Evolutionary conservation across 371 early-diverging fungal genomes (phyloP).

Genomic region (Lichtheimia ramosa): DNA sequence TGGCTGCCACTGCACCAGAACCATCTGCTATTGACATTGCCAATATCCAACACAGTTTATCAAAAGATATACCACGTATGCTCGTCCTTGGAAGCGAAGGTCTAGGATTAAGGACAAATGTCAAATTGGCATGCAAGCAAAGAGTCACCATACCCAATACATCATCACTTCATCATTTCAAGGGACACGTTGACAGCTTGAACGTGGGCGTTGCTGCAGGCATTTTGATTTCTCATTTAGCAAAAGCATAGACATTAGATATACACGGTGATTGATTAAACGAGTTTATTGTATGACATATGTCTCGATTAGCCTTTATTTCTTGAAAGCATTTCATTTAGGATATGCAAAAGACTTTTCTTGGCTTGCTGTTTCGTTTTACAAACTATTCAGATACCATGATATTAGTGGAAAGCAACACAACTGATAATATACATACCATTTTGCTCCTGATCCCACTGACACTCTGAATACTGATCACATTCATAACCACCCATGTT

Average conservation of each 20-base stretch:
- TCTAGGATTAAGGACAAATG: constrained; percentile 48
- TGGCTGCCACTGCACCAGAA: constrained; percentile 49
- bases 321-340: too few relatives aligned
- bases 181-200: constrained; percentile 54
- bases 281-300: too few relatives aligned
- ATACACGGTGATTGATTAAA: too few relatives aligned
- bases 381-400: background rate
- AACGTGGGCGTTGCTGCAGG: constrained; percentile 70
- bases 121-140: constrained; percentile 41
- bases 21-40: background rate
- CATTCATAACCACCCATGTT: too few relatives aligned
- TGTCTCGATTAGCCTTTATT: too few relatives aligned
- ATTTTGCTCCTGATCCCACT: background rate
- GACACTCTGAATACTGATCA: too few relatives aligned
- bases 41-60: background rate
- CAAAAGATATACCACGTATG: constrained; percentile 30
- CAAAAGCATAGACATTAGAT: background rate
- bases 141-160: constrained; percentile 39
- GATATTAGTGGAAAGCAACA: background rate
- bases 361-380: too few relatives aligned
- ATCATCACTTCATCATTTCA: background rate
- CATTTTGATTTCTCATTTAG: constrained; percentile 33
- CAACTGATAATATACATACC: background rate
- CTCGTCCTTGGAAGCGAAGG: constrained; percentile 73
- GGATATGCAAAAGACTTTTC: too few relatives aligned